phyloP scores from a whole-genome alignment of 139 green algal genomes.

The Volvox africanus region DNA sequence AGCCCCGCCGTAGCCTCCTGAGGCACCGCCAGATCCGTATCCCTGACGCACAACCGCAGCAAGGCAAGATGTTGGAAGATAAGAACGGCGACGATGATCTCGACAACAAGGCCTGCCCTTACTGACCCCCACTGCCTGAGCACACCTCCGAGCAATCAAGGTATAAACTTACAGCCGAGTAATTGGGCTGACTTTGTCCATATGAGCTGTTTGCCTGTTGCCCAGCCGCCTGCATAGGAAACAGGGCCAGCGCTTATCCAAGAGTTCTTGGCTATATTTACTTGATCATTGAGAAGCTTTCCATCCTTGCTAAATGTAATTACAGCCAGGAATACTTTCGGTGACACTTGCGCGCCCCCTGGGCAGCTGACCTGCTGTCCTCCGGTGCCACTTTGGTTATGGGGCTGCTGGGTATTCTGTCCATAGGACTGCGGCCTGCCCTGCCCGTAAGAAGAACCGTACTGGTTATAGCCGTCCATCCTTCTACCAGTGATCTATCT shows the following conservation, averaged over 20 bases:
- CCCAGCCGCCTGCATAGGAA: not conserved
- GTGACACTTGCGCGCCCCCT: too few species aligned
- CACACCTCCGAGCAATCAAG: too few species aligned
- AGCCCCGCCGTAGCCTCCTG: not conserved
- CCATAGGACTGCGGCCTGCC: not conserved
- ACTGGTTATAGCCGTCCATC: slow-evolving; percentile 31
- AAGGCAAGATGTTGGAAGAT: too few species aligned
- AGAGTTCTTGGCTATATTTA: not conserved
- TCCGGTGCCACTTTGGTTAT: not conserved
- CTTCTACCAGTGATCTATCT: not conserved
- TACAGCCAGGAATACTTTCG: too few species aligned
- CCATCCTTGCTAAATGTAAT: too few species aligned
- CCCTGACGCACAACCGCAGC: not conserved
- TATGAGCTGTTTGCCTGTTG: slow-evolving; percentile 10
- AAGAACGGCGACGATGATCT: not conserved
- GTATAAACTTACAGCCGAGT: not conserved
- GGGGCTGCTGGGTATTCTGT: not conserved
- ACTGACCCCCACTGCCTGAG: not conserved
- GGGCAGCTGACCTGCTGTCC: not conserved
- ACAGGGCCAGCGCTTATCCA: not conserved
- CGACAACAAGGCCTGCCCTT: not conserved
- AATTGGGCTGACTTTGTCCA: slow-evolving; percentile 10
- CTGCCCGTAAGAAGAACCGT: slow-evolving; percentile 14
- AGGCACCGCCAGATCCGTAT: not conserved
- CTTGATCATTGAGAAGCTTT: too few species aligned